Evolutionary conservation across 1,139 yeast genomes (phyloP), one percentile per base, ranked within the genome.

Genomic region (Yamadazyma blattariae): DNA sequence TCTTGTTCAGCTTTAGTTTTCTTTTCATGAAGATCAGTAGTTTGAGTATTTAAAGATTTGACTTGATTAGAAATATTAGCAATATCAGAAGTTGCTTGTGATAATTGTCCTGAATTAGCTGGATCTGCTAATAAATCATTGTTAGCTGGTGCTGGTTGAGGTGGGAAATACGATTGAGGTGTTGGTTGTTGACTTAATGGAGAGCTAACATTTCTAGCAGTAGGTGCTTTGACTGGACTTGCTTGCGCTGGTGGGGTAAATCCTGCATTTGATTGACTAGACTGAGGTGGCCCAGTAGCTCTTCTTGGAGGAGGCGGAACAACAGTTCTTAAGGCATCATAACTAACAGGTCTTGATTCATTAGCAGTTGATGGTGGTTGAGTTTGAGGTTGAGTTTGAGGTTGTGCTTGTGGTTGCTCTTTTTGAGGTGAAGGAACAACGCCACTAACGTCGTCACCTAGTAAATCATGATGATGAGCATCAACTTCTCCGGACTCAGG

Each of bases 31-130:
- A 86, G 70, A 13, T 71, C 74, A 1, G 84, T 68, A 2, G 95
- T 85, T 60, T 90, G 96, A 15, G 74, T 63, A 2, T 89, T 74
- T 45, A 89, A 69, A 1, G 96, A 83, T 42, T 79, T 80, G 41
- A 88, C 81, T 62, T 90, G 96, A 51, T 83, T 87, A 1, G 95
- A 84, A 32, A 85, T 71, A 49, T 90, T 88, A 13, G 96, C 96
- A 57, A 87, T 74, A 48, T 88, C 96, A 3, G 92, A 77, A 12
- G 94, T 80, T 3, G 95, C 90, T 44, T 77, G 77, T 0, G 95
- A 80, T 33, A 88, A 66, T 51, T 83, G 80, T 18, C 81, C 79
- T 1, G 88, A 75, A 5, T 78, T 70, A 35, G 73, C 81, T 2
- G 74, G 65, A 41, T 78, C 84, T 1, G 82, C 80, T 35, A 77